These are phyloP conservation scores for Lentithecium fluviatile DNA, from an alignment of 495 filamentous ascomycete species.

Conservation along the genomic window DNA sequence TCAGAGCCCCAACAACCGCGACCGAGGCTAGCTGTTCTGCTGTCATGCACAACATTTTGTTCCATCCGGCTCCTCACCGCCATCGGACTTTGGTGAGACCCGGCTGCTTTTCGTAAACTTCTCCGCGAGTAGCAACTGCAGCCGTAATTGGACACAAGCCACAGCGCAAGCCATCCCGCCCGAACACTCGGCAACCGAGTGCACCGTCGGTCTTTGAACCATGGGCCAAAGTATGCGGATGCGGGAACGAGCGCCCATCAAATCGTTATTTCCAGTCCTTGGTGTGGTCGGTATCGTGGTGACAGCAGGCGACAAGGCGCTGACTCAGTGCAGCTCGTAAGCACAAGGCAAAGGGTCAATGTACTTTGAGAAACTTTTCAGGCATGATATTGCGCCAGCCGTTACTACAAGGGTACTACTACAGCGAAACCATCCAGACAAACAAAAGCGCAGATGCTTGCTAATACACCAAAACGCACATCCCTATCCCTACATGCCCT, in stretches of 20 bases:
- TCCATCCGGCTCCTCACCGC: slow-evolving; percentile 12
- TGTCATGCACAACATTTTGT: too few species aligned
- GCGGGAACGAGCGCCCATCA: too few species aligned
- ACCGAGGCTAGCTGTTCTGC: not conserved
- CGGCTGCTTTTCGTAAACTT: slow-evolving; percentile 1
- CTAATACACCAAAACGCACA: not conserved
- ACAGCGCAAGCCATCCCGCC: not conserved
- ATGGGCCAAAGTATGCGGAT: too few species aligned
- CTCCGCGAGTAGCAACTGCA: too few species aligned
- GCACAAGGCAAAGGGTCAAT: too few species aligned
- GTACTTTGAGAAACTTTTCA: not conserved
- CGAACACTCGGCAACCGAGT: slow-evolving; percentile 1
- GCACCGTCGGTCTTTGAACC: not conserved
- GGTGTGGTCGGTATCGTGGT: too few species aligned
- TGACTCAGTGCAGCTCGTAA: too few species aligned
- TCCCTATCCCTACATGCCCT: slow-evolving; percentile 29
- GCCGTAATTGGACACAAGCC: not conserved
- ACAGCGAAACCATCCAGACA: slow-evolving; percentile 11
- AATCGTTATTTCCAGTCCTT: too few species aligned
- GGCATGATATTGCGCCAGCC: not conserved
- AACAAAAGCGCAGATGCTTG: slow-evolving; percentile 12
- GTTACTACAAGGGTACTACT: slow-evolving; percentile 19
- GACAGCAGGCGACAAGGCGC: not conserved
- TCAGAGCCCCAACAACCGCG: not conserved
- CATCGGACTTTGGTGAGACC: slow-evolving; percentile 7